A percentile compares a stretch with the other conserved stretches of the same genome.
phyloP scores from a whole-genome alignment of 192 early-diverging fungal species.

The Dissophora globulifera region DNA sequence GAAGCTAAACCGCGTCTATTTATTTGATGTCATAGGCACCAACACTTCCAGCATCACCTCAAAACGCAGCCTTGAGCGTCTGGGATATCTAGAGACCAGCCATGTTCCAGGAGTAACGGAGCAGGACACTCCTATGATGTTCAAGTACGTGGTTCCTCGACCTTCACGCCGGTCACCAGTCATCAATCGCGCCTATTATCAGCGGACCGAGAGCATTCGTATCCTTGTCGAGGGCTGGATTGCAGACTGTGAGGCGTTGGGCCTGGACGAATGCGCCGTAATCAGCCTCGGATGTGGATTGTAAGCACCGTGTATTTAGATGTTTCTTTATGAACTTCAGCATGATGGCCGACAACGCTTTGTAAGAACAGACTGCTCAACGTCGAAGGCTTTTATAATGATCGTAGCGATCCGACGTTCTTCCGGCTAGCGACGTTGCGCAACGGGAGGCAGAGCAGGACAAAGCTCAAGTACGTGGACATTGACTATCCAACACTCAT shows the following conservation, averaged over 20 bases:
- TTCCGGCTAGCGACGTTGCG: conserved; percentile 27
- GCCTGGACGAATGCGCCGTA: conserved; percentile 26
- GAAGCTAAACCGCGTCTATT: too few relatives aligned
- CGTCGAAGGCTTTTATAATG: not conserved
- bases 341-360: too few relatives aligned
- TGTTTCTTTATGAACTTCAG: not conserved
- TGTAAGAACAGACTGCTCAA: too few relatives aligned
- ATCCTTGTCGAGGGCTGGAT: conserved; percentile 41
- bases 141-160: conserved; percentile 45
- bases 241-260: conserved; percentile 23
- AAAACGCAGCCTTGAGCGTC: conserved; percentile 40
- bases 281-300: conserved; percentile 46
- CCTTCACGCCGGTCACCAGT: conserved; percentile 44
- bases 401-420: conserved; percentile 35
- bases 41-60: conserved; percentile 52
- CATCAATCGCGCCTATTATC: conserved; percentile 48
- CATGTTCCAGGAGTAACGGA: conserved; percentile 38
- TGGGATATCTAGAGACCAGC: conserved; percentile 39
- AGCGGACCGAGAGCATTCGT: conserved; percentile 39
- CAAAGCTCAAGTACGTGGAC: conserved; percentile 37
- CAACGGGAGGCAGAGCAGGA: conserved; percentile 13
- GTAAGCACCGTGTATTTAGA: conserved; percentile 4
- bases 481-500: conserved; percentile 47
- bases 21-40: conserved; percentile 14
- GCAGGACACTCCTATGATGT: conserved; percentile 33